Evolutionary conservation across 352 stramenopile genomes (phyloP).

Genomic region (Phytophthora pluvialis): DNA sequence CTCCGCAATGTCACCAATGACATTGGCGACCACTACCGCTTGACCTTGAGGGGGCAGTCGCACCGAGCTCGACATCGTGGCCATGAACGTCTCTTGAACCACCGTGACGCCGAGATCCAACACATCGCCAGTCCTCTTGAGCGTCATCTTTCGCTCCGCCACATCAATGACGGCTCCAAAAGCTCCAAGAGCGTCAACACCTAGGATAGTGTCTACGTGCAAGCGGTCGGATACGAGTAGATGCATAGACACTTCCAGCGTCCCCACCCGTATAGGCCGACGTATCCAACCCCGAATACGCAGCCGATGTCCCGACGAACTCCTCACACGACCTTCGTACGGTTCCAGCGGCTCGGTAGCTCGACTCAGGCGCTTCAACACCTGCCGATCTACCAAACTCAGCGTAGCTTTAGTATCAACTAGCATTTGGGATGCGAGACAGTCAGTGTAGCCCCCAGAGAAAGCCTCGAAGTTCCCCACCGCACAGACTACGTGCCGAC

Average conservation of each 20-base stretch:
- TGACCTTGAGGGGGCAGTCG: background rate
- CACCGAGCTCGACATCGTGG: background rate
- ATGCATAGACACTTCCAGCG: background rate
- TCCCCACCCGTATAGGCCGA: background rate
- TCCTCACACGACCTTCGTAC: background rate
- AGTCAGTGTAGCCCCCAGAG: background rate
- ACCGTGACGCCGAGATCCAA: conserved; percentile 1
- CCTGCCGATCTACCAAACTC: background rate
- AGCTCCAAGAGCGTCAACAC: background rate
- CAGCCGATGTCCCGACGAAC: background rate
- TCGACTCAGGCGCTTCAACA: conserved; percentile 5
- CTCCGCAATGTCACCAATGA: background rate
- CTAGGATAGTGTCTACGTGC: conserved; percentile 7
- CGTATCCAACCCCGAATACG: background rate
- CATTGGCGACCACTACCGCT: background rate
- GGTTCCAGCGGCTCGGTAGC: background rate
- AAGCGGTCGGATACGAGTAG: conserved; percentile 5
- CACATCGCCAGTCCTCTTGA: conserved; percentile 1
- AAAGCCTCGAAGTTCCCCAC: background rate
- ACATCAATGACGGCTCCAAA: conserved; percentile 19
- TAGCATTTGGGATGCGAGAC: background rate
- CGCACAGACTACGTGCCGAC: background rate
- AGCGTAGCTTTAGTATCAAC: background rate
- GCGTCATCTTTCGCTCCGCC: background rate
- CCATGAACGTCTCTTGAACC: conserved; percentile 3